Conservation (phyloP, 768 basidiomycete genomes). For the Cystobasidium onofrii region DNA sequence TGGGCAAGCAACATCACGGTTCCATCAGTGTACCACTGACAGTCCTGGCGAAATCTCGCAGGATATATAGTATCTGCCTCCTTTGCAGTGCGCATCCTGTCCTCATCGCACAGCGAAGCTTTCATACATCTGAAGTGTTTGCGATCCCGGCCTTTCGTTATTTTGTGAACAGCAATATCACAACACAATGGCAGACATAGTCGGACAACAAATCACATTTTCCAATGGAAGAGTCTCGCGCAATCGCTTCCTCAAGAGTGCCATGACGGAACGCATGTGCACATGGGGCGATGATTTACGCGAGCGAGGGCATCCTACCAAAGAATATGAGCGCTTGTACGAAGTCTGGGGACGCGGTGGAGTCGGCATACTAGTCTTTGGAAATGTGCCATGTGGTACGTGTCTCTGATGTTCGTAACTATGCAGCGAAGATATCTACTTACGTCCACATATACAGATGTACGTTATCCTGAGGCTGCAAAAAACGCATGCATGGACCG, state of each 20-base stretch:
- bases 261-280: slow-evolving; percentile 45
- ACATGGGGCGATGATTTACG: slow-evolving; percentile 39
- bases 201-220: slow-evolving; percentile 40
- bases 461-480: slow-evolving; percentile 41
- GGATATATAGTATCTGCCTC: too few species aligned
- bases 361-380: slow-evolving; percentile 43
- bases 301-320: slow-evolving; percentile 41
- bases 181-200: slow-evolving; percentile 11
- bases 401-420: background rate
- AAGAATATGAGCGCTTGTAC: slow-evolving; percentile 43
- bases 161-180: too few species aligned
- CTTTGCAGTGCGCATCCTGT: too few species aligned
- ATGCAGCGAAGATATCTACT: background rate
- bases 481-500: slow-evolving; percentile 42
- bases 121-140: too few species aligned
- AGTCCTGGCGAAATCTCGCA: too few species aligned
- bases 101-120: too few species aligned
- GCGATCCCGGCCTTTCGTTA: too few species aligned
- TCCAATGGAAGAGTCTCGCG: slow-evolving; percentile 38
- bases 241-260: slow-evolving; percentile 42
- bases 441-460: background rate
- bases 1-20: too few species aligned
- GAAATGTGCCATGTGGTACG: slow-evolving; percentile 42
- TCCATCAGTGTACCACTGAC: too few species aligned
- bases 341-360: slow-evolving; percentile 44